A percentile compares a stretch with the other conserved stretches of the same genome.
These are phyloP conservation scores for Trichoderma lentiforme DNA, from an alignment of 2,329 filamentous ascomycete species.

Conservation along the genomic window DNA sequence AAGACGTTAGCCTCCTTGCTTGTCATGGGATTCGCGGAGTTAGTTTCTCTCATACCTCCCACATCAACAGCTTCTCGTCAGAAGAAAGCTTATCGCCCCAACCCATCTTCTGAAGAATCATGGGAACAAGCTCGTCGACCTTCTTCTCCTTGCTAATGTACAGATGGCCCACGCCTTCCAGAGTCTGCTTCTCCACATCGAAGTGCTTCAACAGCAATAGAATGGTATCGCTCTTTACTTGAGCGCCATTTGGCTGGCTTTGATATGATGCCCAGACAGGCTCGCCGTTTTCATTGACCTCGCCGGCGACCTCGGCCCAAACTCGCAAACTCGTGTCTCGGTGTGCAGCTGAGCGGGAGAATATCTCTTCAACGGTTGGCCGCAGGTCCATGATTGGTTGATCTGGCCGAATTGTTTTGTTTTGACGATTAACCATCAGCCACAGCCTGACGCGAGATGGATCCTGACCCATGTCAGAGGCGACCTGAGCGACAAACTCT, in stretches of 20 bases:
- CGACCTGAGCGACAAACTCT: slow-evolving; percentile 70
- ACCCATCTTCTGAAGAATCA: slow-evolving; percentile 77
- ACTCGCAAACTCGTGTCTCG: slow-evolving; percentile 73
- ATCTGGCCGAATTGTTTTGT: slow-evolving; percentile 92
- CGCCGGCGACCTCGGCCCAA: slow-evolving; percentile 78
- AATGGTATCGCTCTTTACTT: slow-evolving; percentile 62
- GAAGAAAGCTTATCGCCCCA: slow-evolving; percentile 74
- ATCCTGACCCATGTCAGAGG: slow-evolving; percentile 65
- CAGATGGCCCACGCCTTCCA: slow-evolving; percentile 75
- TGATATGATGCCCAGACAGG: slow-evolving; percentile 68
- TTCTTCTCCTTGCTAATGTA: slow-evolving; percentile 87
- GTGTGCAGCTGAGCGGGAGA: slow-evolving; percentile 50
- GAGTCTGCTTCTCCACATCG: slow-evolving; percentile 69
- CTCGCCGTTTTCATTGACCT: slow-evolving; percentile 63
- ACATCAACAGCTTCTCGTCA: slow-evolving; percentile 65
- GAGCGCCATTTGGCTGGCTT: slow-evolving; percentile 53
- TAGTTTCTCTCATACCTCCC: slow-evolving; percentile 54
- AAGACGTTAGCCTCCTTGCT: neutral
- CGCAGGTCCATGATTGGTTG: slow-evolving; percentile 75
- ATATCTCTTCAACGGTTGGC: slow-evolving; percentile 72
- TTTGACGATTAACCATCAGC: slow-evolving; percentile 98
- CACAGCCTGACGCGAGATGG: slow-evolving; percentile 75
- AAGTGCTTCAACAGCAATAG: slow-evolving; percentile 93
- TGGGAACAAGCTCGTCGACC: slow-evolving; percentile 75
- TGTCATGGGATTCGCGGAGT: neutral